Percentiles rank a stretch among this genome's conserved stretches.
Evolutionary conservation across 371 early-diverging fungal genomes (phyloP).

Genomic region (Gilbertella persicaria): DNA sequence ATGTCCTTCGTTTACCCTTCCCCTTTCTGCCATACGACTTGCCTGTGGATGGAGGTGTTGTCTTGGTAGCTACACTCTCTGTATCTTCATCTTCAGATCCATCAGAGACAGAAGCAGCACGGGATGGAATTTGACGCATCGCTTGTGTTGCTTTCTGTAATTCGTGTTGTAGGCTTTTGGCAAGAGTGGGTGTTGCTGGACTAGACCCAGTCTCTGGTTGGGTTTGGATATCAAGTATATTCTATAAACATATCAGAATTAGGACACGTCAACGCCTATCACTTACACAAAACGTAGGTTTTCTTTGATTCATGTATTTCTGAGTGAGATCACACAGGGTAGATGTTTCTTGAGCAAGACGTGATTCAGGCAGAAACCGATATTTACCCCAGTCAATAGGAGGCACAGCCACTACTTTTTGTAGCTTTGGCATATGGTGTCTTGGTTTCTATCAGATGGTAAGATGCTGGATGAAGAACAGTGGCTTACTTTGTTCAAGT

Average conservation of each 20-base stretch:
- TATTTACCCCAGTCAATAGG: slow-evolving; percentile 48
- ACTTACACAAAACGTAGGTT: slow-evolving; percentile 25
- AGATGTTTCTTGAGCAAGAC: slow-evolving; percentile 31
- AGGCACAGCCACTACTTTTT: slow-evolving; percentile 43
- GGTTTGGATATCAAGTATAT: slow-evolving; percentile 21
- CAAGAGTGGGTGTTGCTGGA: slow-evolving; percentile 15
- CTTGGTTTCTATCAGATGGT: slow-evolving; percentile 16
- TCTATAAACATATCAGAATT: too few species aligned
- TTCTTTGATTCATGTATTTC: slow-evolving; percentile 16
- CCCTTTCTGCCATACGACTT: slow-evolving; percentile 28
- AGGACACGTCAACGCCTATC: too few species aligned
- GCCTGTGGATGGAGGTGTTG: slow-evolving; percentile 2
- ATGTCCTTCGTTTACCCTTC: slow-evolving; percentile 42
- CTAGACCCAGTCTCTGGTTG: slow-evolving; percentile 10
- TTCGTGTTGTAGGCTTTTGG: slow-evolving; percentile 32
- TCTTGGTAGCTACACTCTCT: slow-evolving; percentile 10
- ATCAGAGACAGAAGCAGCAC: slow-evolving; percentile 41
- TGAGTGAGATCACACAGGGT: slow-evolving; percentile 22
- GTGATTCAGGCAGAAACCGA: slow-evolving; percentile 41
- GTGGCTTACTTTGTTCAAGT: slow-evolving; percentile 41
- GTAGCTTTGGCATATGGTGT: slow-evolving; percentile 36
- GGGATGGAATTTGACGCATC: slow-evolving; percentile 41
- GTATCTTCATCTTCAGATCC: slow-evolving; percentile 45
- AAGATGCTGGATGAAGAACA: not conserved
- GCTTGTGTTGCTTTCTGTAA: slow-evolving; percentile 34